These are phyloP conservation scores for Scenedesmus sp. DNA, from an alignment of 163 green algal genomes.

Conservation along the genomic window DNA sequence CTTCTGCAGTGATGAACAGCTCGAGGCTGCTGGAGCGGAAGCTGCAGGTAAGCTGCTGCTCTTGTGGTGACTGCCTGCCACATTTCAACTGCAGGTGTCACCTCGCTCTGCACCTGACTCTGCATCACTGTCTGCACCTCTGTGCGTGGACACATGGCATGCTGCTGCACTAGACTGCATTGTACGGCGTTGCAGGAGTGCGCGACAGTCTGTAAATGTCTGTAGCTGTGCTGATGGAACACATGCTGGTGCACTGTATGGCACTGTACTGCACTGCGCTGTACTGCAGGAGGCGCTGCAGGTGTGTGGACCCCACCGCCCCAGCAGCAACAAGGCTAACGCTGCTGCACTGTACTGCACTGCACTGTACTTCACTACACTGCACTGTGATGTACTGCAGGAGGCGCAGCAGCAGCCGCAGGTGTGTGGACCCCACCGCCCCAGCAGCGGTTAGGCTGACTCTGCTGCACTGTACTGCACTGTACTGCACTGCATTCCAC, in stretches of 20 bases:
- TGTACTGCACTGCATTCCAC: neutral
- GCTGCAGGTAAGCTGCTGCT: conserved; percentile 16
- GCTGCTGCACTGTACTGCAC: neutral
- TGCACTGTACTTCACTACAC: neutral
- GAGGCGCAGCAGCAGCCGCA: conserved; percentile 18
- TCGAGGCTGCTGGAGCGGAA: conserved; percentile 14
- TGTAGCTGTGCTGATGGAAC: too few relatives aligned
- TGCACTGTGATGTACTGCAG: neutral
- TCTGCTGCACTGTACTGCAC: neutral
- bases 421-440: neutral
- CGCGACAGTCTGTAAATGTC: too few relatives aligned
- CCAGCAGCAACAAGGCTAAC: neutral
- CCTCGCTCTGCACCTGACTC: too few relatives aligned
- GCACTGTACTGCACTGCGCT: neutral
- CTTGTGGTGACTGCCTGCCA: neutral
- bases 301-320: neutral
- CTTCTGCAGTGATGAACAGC: conserved; percentile 36
- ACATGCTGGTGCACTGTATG: neutral
- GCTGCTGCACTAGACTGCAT: too few relatives aligned
- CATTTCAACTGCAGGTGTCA: too few relatives aligned
- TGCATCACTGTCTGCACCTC: too few relatives aligned
- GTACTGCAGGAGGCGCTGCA: conserved; percentile 3
- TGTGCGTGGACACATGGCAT: too few relatives aligned
- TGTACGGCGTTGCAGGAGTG: too few relatives aligned
- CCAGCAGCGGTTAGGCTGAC: neutral